Evolutionary conservation across 148 eudicot genomes (phyloP), one percentile per base, ranked within the genome.

Genomic region (Chenopodium quinoa): DNA sequence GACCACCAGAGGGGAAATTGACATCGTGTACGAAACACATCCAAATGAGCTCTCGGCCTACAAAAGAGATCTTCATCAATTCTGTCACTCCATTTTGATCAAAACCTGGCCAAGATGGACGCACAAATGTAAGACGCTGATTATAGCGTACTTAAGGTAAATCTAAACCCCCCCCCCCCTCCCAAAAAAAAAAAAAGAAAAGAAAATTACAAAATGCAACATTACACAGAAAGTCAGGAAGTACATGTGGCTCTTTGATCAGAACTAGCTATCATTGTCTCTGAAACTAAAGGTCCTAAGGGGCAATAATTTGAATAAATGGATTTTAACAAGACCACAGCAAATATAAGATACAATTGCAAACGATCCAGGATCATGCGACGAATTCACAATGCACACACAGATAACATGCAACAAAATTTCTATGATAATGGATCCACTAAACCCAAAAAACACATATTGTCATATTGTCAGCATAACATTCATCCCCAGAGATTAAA

Each of bases 41-140:
- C 46, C 25, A 16, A 62, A 32, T 29, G 34, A 46, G 64, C 37
- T 9, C 73, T 67, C 27, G 25, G 25, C 27, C 63, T 47, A 46
- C 73, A 67, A 37, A 65, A 25, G 32, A 14, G 67, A 34, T 75
- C 50, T 37, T 23, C 31, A 75, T 20, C 76, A 56, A 62, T 73
- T 20, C 31, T 44, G 58, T 68, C 63, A 13, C 50, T 52, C 73
- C 77, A 17, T n/a, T 62, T 9, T 5, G 13, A 73, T 73, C 23
- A 60, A 46, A 66, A 75, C 78, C 83, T 75, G 62, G 71, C 63
- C 63, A 82, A 50, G 46, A 62, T 29, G 64, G 27, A 1, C 44
- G 5, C 19, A 17, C 9, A 10, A 46, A 46, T 47, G 29, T 64
- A 34, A 77, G 65, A 77, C 27, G 23, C 72, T 22, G 40, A 73